Base-by-base conservation (phyloP, 345 rosid genomes). In the Melaleuca alternifolia region DNA sequence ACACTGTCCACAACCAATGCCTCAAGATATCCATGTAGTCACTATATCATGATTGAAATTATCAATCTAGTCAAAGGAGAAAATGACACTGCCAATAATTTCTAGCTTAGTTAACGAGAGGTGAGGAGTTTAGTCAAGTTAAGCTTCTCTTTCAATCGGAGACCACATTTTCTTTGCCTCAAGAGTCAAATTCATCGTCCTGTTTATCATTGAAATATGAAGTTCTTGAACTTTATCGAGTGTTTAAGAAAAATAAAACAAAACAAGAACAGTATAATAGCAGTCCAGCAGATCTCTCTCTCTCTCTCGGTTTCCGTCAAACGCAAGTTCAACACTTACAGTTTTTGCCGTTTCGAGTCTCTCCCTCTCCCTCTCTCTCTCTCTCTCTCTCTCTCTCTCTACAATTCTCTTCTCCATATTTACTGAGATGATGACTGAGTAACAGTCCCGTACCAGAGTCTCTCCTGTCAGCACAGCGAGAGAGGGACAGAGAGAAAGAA, bases 391-490 rank as follows among this genome's bases (percentile, higher is more conserved):
- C 71, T 57, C 71, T n/a, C 37, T 28, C 41, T 5, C 16, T 61
- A 44, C 16, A 16, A 16, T 51, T 51, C 79, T 57, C 79, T 62
- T 82, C 16, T 21, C 23, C 6, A 12, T 48, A 82, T 48, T 50
- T 48, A 82, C 54, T 33, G 56, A 28, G 89, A 59, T 71, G 87
- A 90, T 90, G 93, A 90, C 93, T 85, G 76, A 83, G 85, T 89
- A 89, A 87, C 93, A 92, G 93, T 91, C 88, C 86, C 51, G 62
- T 85, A 91, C 88, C 94, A 89, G 93, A 90, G 88, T 91, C 71
- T 89, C 92, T 92, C 92, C 92, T 89, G 93, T 71, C 79, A 71
- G 85, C 48, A 77, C 79, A 85, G 86, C 88, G 84, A 88, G 33
- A 12, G 85, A 21, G 51, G 20, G 85, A 83, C 50, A 30, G 21